phyloP scores from a whole-genome alignment of 2,329 filamentous ascomycete species.

The Epichloe sibirici region DNA sequence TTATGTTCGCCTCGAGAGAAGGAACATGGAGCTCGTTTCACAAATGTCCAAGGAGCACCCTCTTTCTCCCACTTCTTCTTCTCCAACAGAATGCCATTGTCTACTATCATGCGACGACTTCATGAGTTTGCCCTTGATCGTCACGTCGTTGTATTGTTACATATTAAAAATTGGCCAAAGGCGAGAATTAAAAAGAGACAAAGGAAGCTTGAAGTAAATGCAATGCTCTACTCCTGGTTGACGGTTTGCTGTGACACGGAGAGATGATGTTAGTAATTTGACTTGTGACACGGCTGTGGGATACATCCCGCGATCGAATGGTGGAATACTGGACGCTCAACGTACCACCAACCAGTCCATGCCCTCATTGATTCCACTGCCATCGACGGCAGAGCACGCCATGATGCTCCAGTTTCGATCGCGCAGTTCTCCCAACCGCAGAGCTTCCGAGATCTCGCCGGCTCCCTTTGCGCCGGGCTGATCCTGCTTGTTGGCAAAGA shows the following conservation, averaged over 20 bases:
- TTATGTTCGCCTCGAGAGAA: not conserved
- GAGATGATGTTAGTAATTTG: not conserved
- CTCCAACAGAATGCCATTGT: constrained; percentile 11
- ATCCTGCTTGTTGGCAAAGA: constrained; percentile 99
- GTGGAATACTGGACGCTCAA: constrained; percentile 10
- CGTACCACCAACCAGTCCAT: constrained; percentile 97
- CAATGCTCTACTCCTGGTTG: constrained; percentile 18
- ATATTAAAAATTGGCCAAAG: constrained; percentile 12
- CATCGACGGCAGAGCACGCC: constrained; percentile 91
- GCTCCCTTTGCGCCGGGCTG: constrained; percentile 94
- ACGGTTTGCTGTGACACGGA: constrained; percentile 24
- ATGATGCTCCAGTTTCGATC: constrained; percentile 99
- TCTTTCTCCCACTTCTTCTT: constrained; percentile 7
- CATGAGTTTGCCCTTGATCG: constrained; percentile 9
- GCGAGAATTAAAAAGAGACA: not conserved
- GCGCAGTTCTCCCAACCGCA: constrained; percentile 79
- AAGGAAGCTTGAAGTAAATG: constrained; percentile 1
- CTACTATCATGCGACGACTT: constrained; percentile 16
- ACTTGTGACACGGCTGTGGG: not conserved
- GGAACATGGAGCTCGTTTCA: not conserved
- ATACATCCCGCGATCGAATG: not conserved
- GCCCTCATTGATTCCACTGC: constrained; percentile 85
- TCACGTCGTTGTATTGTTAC: constrained; percentile 20
- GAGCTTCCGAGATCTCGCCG: constrained; percentile 88
- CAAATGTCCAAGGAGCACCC: not conserved